Conservation (phyloP, 2,329 filamentous ascomycete genomes). For the Aspergillus fischeri region DNA sequence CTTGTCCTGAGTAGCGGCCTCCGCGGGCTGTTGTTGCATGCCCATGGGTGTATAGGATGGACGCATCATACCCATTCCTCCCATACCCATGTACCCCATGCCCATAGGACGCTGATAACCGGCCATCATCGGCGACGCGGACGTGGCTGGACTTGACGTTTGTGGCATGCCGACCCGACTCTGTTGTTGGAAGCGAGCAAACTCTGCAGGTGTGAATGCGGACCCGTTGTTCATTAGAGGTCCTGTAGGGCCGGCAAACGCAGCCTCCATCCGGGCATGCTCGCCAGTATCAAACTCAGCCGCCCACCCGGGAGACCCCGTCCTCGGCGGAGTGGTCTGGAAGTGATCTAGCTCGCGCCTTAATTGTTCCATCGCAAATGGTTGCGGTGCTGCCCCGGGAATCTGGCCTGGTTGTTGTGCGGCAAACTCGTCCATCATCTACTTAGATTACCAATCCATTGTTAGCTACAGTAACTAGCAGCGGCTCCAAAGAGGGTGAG, state of each 20-base stretch:
- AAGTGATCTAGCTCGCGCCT: constrained; percentile 57
- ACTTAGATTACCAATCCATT: constrained; percentile 24
- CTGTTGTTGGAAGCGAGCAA: constrained; percentile 78
- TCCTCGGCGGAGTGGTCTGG: constrained; percentile 47
- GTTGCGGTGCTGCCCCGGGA: constrained; percentile 50
- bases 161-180: constrained; percentile 55
- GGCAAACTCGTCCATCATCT: constrained; percentile 94
- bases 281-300: constrained; percentile 60
- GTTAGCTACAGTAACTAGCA: constrained; percentile 2
- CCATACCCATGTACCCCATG: constrained; percentile 33
- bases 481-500: not conserved
- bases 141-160: constrained; percentile 56
- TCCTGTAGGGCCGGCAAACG: constrained; percentile 54
- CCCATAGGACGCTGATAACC: constrained; percentile 44
- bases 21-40: constrained; percentile 44
- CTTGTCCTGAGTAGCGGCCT: constrained; percentile 62
- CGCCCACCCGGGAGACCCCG: constrained; percentile 58
- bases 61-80: constrained; percentile 49
- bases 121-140: constrained; percentile 57
- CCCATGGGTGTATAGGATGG: constrained; percentile 46
- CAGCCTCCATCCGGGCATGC: constrained; percentile 68
- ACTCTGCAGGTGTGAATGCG: constrained; percentile 77
- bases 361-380: constrained; percentile 65
- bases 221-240: constrained; percentile 45
- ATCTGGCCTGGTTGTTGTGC: constrained; percentile 65